Conservation (phyloP, 805 yeast species). For the Pichia heedii region DNA sequence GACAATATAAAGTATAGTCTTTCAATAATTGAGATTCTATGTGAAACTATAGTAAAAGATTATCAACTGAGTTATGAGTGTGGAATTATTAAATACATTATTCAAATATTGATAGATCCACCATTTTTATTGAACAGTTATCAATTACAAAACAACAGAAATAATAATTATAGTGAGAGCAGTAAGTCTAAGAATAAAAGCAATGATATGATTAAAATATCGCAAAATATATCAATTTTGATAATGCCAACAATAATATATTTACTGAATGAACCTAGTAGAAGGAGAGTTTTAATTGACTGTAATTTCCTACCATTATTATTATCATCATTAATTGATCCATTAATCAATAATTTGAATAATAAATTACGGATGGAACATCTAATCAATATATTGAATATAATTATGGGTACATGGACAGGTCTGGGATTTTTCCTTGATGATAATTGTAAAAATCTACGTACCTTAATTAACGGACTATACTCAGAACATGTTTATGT, state of each 20-base stretch:
- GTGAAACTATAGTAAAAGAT: slow-evolving; percentile 6
- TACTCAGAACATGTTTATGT: slow-evolving; percentile 8
- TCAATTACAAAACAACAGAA: neutral
- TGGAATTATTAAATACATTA: slow-evolving; percentile 4
- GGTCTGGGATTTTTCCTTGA: slow-evolving; percentile 64
- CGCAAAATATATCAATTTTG: slow-evolving; percentile 4
- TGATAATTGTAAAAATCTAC: slow-evolving; percentile 45
- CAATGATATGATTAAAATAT: neutral
- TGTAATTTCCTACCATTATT: slow-evolving; percentile 57
- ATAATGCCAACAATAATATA: slow-evolving; percentile 29
- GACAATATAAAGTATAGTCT: slow-evolving; percentile 1
- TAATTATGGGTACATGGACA: slow-evolving; percentile 60
- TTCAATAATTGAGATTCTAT: slow-evolving; percentile 1
- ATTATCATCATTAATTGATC: slow-evolving; percentile 62
- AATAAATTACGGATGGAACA: slow-evolving; percentile 47
- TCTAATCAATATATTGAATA: slow-evolving; percentile 48
- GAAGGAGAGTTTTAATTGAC: slow-evolving; percentile 45
- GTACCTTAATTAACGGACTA: slow-evolving; percentile 53
- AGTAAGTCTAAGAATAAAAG: neutral
- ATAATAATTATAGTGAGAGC: neutral
- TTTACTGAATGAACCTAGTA: slow-evolving; percentile 47
- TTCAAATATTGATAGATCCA: slow-evolving; percentile 9
- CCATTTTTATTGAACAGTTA: slow-evolving; percentile 4
- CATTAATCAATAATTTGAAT: slow-evolving; percentile 30
- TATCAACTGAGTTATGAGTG: slow-evolving; percentile 3